Percentiles rank a stretch among this genome's conserved stretches.
Conservation (phyloP, 2,329 filamentous ascomycete genomes). For the Byssothecium circinans region DNA sequence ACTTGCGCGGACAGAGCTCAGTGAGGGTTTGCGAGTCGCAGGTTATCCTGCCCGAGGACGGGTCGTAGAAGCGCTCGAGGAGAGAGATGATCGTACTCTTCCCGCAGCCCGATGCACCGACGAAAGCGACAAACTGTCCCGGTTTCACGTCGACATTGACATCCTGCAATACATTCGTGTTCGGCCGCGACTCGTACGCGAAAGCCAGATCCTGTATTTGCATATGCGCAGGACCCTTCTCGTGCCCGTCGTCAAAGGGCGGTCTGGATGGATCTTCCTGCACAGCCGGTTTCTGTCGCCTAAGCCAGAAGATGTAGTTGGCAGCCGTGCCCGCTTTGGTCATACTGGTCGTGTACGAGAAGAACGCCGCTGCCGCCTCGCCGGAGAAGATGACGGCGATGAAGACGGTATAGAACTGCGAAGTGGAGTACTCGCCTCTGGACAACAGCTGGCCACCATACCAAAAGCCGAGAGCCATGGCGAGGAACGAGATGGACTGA, state of each 20-base stretch:
- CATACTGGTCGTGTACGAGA: slow-evolving; percentile 94
- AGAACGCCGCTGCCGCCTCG: slow-evolving; percentile 87
- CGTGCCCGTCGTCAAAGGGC: slow-evolving; percentile 35
- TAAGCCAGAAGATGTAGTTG: slow-evolving; percentile 52
- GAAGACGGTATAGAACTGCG: slow-evolving; percentile 93
- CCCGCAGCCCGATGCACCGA: slow-evolving; percentile 89
- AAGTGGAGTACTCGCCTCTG: slow-evolving; percentile 61
- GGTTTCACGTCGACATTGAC: slow-evolving; percentile 70
- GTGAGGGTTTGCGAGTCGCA: slow-evolving; percentile 81
- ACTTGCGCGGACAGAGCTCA: slow-evolving; percentile 74
- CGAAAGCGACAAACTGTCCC: slow-evolving; percentile 82
- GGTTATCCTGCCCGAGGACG: slow-evolving; percentile 74
- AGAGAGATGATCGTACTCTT: slow-evolving; percentile 92
- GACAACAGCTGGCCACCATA: slow-evolving; percentile 42
- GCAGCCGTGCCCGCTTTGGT: slow-evolving; percentile 92
- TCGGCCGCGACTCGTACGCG: slow-evolving; percentile 78
- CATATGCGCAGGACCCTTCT: slow-evolving; percentile 36
- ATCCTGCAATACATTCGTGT: slow-evolving; percentile 77
- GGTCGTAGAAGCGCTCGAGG: slow-evolving; percentile 92
- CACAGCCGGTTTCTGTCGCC: slow-evolving; percentile 42
- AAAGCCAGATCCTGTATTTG: slow-evolving; percentile 67
- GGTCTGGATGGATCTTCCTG: slow-evolving; percentile 39
- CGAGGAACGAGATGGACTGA: slow-evolving; percentile 68
- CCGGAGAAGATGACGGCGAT: slow-evolving; percentile 83
- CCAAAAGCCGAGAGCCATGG: slow-evolving; percentile 42